These are phyloP conservation scores for Bryoglossum gracile DNA, from an alignment of 495 filamentous ascomycete genomes.

Conservation along the genomic window DNA sequence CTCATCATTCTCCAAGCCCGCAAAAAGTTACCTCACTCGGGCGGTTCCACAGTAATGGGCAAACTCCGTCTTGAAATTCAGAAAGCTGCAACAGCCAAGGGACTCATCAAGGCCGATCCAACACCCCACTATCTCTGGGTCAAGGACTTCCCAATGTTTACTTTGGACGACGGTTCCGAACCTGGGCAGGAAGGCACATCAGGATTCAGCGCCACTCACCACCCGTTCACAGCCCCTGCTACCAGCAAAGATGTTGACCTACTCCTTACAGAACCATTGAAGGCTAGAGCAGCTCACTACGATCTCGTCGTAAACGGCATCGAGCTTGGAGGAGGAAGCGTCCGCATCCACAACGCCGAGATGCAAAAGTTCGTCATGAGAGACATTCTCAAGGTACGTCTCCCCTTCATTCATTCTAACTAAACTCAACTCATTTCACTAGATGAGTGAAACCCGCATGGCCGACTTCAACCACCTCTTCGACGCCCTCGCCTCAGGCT, in stretches of 20 bases:
- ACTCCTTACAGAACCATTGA: slow-evolving; percentile 61
- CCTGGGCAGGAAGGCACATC: slow-evolving; percentile 77
- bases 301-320: slow-evolving; percentile 94
- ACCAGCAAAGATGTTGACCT: slow-evolving; percentile 64
- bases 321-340: slow-evolving; percentile 87
- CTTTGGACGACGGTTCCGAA: slow-evolving; percentile 56
- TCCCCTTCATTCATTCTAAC: background rate
- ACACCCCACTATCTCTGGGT: slow-evolving; percentile 75
- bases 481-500: slow-evolving; percentile 73
- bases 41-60: slow-evolving; percentile 74
- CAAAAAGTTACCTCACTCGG: slow-evolving; percentile 48
- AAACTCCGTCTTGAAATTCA: slow-evolving; percentile 66
- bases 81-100: slow-evolving; percentile 51
- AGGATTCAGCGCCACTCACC: slow-evolving; percentile 82
- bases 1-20: slow-evolving; percentile 77
- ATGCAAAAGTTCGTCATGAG: slow-evolving; percentile 82
- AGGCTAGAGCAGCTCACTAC: slow-evolving; percentile 76
- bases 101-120: slow-evolving; percentile 45
- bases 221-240: slow-evolving; percentile 90
- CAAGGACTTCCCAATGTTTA: slow-evolving; percentile 85
- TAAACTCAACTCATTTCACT: slow-evolving; percentile 1
- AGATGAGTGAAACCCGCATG: slow-evolving; percentile 53
- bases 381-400: slow-evolving; percentile 61
- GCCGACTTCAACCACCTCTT: slow-evolving; percentile 78
- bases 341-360: slow-evolving; percentile 80